Evolutionary conservation across 345 rosid genomes (phyloP).

Genomic region (Isatis tinctoria): DNA sequence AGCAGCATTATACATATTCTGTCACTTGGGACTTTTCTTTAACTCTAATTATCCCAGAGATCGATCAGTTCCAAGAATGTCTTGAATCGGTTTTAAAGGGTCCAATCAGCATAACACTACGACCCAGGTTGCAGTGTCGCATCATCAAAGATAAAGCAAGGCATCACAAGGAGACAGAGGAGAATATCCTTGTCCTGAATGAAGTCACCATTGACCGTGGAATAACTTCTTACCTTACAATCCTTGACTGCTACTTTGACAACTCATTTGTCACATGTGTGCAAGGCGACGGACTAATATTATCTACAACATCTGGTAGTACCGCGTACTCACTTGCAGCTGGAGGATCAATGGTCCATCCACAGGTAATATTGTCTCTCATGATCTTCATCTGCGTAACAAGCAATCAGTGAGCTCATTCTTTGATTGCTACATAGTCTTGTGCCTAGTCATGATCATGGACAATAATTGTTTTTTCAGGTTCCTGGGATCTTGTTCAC

Average conservation of each 20-base stretch:
- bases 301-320: constrained; percentile 99
- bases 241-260: constrained; percentile 95
- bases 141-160: constrained; percentile 80
- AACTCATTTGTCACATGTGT: constrained; percentile 89
- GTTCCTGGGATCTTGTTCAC: constrained; percentile 99
- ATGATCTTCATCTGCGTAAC: background rate
- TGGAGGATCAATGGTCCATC: constrained; percentile 99
- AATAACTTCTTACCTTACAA: constrained; percentile 87
- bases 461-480: constrained; percentile 36
- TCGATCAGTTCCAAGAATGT: constrained; percentile 75
- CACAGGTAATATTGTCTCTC: constrained; percentile 52
- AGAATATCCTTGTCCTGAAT: constrained; percentile 73
- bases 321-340: constrained; percentile 98
- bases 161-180: constrained; percentile 69
- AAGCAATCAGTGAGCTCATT: background rate
- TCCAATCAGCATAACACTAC: constrained; percentile 86
- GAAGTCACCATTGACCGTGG: constrained; percentile 99
- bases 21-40: constrained; percentile 6
- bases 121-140: constrained; percentile 82
- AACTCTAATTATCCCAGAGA: constrained; percentile 43
- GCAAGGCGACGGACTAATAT: constrained; percentile 95
- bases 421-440: background rate
- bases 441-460: background rate
- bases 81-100: constrained; percentile 76
- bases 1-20: constrained; percentile 2